These are phyloP conservation scores for Amesomyces nigricolor DNA, from an alignment of 2,329 filamentous ascomycete genomes.

Conservation along the genomic window DNA sequence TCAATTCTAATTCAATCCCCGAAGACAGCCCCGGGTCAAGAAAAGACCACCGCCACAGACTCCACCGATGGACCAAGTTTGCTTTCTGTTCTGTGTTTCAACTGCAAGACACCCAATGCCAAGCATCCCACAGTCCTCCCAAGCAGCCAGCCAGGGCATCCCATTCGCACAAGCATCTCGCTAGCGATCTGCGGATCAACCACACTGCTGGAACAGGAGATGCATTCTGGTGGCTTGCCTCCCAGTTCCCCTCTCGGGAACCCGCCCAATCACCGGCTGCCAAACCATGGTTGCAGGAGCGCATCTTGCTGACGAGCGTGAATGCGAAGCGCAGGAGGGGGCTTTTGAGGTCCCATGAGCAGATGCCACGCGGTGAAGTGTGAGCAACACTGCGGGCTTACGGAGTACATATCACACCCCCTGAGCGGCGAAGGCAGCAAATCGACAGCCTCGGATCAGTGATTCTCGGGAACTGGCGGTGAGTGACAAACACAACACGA, in stretches of 20 bases:
- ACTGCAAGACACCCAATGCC: constrained; percentile 2
- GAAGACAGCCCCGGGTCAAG: not conserved
- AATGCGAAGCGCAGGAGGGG: not conserved
- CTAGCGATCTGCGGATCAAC: constrained; percentile 22
- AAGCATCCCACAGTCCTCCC: not conserved
- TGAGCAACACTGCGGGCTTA: too few relatives aligned
- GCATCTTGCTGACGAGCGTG: not conserved
- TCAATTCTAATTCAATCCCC: not conserved
- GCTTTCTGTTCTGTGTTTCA: not conserved
- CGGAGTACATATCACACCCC: too few relatives aligned
- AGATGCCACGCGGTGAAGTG: constrained; percentile 5
- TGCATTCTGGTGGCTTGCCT: constrained; percentile 6
- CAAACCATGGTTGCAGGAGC: constrained; percentile 4
- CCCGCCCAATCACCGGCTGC: constrained; percentile 2
- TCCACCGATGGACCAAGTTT: not conserved
- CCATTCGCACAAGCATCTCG: constrained; percentile 11
- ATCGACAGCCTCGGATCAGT: too few relatives aligned
- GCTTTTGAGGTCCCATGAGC: constrained; percentile 11
- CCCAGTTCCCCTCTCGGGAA: not conserved
- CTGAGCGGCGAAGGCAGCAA: too few relatives aligned
- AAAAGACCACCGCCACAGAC: not conserved
- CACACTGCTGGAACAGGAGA: constrained; percentile 21
- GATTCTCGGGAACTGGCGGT: too few relatives aligned
- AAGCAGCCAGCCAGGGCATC: not conserved
- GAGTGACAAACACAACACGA: too few relatives aligned